Evolutionary conservation across 2,329 filamentous ascomycete genomes (phyloP).

Genomic region (Mycosphaerelloides madeirae): DNA sequence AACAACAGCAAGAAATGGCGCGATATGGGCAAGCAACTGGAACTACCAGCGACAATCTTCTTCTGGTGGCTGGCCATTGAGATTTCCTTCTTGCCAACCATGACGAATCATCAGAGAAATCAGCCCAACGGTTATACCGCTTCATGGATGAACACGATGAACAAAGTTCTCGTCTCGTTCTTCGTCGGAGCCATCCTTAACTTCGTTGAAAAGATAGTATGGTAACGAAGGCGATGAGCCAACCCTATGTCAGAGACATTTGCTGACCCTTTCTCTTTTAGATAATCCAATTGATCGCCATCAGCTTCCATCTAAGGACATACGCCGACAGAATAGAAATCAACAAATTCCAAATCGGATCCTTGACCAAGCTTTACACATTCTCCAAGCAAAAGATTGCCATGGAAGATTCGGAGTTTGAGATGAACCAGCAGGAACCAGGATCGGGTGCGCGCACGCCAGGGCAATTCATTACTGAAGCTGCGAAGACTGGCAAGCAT

Average conservation of each 20-base stretch:
- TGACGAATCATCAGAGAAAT: slow-evolving; percentile 60
- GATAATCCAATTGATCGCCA: slow-evolving; percentile 92
- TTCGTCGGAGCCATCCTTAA: slow-evolving; percentile 78
- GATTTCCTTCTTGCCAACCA: slow-evolving; percentile 78
- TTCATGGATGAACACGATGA: slow-evolving; percentile 69
- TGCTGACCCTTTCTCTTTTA: too few species aligned
- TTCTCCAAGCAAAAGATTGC: slow-evolving; percentile 61
- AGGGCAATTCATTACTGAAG: slow-evolving; percentile 62
- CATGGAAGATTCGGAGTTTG: slow-evolving; percentile 72
- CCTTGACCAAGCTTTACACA: slow-evolving; percentile 59
- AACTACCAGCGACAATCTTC: slow-evolving; percentile 79
- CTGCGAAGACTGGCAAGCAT: slow-evolving; percentile 68
- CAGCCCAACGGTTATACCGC: slow-evolving; percentile 48
- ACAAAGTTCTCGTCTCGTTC: slow-evolving; percentile 81
- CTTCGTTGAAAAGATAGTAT: slow-evolving; percentile 84
- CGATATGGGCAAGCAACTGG: slow-evolving; percentile 78
- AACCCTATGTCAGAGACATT: too few species aligned
- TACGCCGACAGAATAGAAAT: slow-evolving; percentile 87
- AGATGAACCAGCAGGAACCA: slow-evolving; percentile 44
- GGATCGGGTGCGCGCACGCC: slow-evolving; percentile 68
- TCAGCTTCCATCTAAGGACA: slow-evolving; percentile 84
- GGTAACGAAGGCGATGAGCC: too few species aligned
- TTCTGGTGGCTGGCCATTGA: slow-evolving; percentile 88
- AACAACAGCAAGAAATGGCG: slow-evolving; percentile 91
- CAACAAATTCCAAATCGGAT: slow-evolving; percentile 83